Conservation (phyloP, 768 basidiomycete species). For the Lactarius sanguifluus region DNA sequence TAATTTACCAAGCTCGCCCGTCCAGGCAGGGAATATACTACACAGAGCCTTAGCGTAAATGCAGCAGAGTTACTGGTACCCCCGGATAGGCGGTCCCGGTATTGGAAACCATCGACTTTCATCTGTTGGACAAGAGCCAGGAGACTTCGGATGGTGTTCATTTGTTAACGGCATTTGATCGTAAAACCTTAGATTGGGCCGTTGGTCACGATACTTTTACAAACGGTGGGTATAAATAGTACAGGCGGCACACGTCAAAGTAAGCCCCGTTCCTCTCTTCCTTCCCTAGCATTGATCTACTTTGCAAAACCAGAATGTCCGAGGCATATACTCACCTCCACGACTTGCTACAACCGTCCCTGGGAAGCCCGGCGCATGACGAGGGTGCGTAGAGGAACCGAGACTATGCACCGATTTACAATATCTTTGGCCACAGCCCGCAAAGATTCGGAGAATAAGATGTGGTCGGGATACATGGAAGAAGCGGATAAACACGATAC, state of each 20-base stretch:
- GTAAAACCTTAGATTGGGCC: too few relatives aligned
- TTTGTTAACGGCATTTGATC: too few relatives aligned
- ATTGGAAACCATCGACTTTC: too few relatives aligned
- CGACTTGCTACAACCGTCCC: not conserved
- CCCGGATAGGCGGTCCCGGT: too few relatives aligned
- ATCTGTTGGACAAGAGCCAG: too few relatives aligned
- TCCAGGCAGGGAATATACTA: too few relatives aligned
- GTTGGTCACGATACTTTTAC: not conserved
- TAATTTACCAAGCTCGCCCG: too few relatives aligned
- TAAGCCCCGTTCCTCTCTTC: not conserved
- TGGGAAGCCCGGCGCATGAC: not conserved
- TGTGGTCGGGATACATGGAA: constrained; percentile 25
- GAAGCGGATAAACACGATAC: constrained; percentile 21
- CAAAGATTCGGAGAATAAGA: constrained; percentile 11
- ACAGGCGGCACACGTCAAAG: not conserved
- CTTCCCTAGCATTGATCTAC: not conserved
- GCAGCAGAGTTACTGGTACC: too few relatives aligned
- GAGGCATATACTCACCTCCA: not conserved
- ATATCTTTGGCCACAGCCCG: not conserved
- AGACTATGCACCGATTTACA: not conserved
- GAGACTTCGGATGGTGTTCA: too few relatives aligned
- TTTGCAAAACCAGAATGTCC: constrained; percentile 5
- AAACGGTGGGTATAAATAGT: not conserved
- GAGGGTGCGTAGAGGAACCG: constrained; percentile 3
- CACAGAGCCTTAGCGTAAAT: too few relatives aligned